Evolutionary conservation across 345 rosid species (phyloP).

Genomic region (Syzygium grande): DNA sequence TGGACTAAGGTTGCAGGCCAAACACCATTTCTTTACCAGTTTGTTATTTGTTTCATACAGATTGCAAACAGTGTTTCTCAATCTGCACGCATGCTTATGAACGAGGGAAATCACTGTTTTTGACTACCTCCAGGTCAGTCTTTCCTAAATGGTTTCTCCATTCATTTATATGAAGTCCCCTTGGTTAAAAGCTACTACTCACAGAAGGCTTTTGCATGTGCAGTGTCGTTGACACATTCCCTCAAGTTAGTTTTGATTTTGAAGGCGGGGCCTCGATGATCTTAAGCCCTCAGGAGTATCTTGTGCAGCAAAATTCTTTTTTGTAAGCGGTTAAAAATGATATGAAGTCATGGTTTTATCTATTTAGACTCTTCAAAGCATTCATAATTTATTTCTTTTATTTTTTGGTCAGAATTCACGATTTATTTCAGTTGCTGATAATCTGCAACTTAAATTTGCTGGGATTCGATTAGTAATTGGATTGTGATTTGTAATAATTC

Average conservation of each 20-base stretch:
- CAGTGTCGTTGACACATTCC: constrained; percentile 69
- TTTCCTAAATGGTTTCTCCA: neutral
- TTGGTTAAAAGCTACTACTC: neutral
- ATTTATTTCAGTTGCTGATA: too few relatives aligned
- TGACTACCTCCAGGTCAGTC: constrained; percentile 49
- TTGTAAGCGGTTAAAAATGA: constrained; percentile 43
- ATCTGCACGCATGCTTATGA: constrained; percentile 43
- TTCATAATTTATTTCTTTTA: neutral
- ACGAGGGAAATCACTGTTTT: constrained; percentile 78
- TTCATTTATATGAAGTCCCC: neutral
- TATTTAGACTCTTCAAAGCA: neutral
- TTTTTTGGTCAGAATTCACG: too few relatives aligned
- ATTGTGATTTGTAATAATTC: neutral
- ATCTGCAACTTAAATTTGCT: neutral
- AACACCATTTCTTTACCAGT: neutral
- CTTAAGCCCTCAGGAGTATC: constrained; percentile 81
- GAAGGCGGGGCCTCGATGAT: constrained; percentile 82
- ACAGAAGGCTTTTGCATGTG: neutral
- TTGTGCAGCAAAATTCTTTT: constrained; percentile 66
- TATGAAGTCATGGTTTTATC: neutral
- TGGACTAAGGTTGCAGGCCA: neutral
- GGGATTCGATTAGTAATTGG: neutral
- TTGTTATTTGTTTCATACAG: constrained; percentile 29
- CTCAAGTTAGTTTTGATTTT: constrained; percentile 85
- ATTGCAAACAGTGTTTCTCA: constrained; percentile 51